Conservation (phyloP, 2,329 filamentous ascomycete genomes). For the Ceratocystis cubensis region DNA sequence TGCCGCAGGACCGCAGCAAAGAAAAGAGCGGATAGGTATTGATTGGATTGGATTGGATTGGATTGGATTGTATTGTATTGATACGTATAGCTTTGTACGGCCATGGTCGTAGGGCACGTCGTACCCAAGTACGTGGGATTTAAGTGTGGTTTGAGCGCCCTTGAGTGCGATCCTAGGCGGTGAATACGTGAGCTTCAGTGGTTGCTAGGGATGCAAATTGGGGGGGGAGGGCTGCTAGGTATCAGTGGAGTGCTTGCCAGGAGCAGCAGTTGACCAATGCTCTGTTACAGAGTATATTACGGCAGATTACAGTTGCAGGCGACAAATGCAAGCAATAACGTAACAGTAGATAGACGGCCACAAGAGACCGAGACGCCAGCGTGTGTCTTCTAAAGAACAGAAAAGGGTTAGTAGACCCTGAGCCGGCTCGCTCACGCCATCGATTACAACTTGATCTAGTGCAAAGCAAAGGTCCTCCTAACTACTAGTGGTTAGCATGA, state of each 20-base stretch:
- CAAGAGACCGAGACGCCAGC: no score
- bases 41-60: not conserved
- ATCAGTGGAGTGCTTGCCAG: not conserved
- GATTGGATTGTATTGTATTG: not conserved
- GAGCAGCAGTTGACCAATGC: not conserved
- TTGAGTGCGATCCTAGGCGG: not conserved
- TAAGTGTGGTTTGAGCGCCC: conserved; percentile 4
- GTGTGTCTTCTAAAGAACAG: no score
- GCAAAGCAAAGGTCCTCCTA: no score
- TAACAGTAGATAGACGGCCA: no score
- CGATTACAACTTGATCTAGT: no score
- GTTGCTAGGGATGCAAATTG: not conserved
- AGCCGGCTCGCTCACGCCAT: no score
- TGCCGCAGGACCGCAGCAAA: not conserved
- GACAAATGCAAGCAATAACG: not conserved
- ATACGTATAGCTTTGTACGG: not conserved
- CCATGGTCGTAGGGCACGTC: not conserved
- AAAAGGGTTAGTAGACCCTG: no score
- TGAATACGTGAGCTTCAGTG: not conserved
- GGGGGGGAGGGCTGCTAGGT: not conserved
- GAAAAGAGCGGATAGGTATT: not conserved
- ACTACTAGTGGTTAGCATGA: not conserved
- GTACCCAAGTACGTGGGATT: not conserved
- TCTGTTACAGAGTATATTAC: conserved; percentile 9
- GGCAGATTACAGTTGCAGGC: conserved; percentile 2